Evolutionary conservation across 202 grass and related monocot genomes (phyloP).

Genomic region (Cymbopogon flexuosus): DNA sequence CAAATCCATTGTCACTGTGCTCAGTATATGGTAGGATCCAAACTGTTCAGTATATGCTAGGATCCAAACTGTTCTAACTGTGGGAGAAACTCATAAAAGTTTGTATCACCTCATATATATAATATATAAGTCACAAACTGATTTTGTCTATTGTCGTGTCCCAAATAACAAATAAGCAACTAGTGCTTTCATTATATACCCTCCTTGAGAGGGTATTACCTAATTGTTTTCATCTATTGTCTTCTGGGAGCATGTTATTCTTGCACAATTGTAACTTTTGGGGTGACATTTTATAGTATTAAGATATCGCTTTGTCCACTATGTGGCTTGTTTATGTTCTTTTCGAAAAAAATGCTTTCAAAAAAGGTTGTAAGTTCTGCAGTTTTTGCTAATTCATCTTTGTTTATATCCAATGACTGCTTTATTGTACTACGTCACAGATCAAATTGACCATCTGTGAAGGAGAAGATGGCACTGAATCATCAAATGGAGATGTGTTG

Average conservation of each 20-base stretch:
- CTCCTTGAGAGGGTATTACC: background rate
- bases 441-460: slow-evolving; percentile 90
- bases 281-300: background rate
- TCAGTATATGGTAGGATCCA: background rate
- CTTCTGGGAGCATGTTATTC: background rate
- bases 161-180: background rate
- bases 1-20: background rate
- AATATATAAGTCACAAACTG: background rate
- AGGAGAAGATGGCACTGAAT: slow-evolving; percentile 81
- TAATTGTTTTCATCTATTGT: background rate
- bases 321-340: background rate
- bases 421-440: slow-evolving; percentile 35
- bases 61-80: background rate
- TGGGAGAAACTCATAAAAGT: background rate
- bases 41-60: slow-evolving; percentile 9
- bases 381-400: background rate
- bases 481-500: slow-evolving; percentile 86
- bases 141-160: background rate
- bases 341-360: background rate
- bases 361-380: background rate
- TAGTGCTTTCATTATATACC: background rate
- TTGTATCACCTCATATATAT: background rate
- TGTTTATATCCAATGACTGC: slow-evolving; percentile 5
- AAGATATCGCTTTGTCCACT: background rate
- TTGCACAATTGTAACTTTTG: slow-evolving; percentile 3